phyloP scores from a whole-genome alignment of 2,329 filamentous ascomycete species.

The Aspergillus pseudoviridinutans region DNA sequence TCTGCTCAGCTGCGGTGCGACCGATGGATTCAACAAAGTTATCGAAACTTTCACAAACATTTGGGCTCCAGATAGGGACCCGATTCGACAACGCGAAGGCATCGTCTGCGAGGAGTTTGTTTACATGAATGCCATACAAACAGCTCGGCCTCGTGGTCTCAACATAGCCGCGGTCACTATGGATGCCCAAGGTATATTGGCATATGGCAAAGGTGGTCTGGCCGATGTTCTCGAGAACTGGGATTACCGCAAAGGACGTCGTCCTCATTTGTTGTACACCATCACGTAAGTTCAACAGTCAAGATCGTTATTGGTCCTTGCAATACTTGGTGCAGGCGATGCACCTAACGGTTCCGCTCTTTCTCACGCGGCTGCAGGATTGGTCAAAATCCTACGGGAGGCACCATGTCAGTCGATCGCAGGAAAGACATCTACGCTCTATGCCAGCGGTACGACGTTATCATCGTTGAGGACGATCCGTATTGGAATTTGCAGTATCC shows the following conservation, averaged over 20 bases:
- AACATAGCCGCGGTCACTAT: constrained; percentile 71
- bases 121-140: constrained; percentile 72
- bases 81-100: constrained; percentile 66
- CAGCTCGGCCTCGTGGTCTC: constrained; percentile 63
- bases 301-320: background rate
- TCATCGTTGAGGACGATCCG: constrained; percentile 91
- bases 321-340: background rate
- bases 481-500: constrained; percentile 95
- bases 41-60: constrained; percentile 71
- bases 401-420: constrained; percentile 67
- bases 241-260: constrained; percentile 68
- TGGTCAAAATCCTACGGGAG: constrained; percentile 84
- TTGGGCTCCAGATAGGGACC: constrained; percentile 67
- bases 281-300: constrained; percentile 63
- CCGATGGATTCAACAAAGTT: constrained; percentile 78
- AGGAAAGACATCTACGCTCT: constrained; percentile 75
- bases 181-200: constrained; percentile 76
- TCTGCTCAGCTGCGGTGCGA: constrained; percentile 74
- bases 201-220: constrained; percentile 67
- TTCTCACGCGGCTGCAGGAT: constrained; percentile 48
- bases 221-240: constrained; percentile 76
- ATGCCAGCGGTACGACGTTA: constrained; percentile 77
- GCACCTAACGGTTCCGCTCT: constrained; percentile 5
- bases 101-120: constrained; percentile 75
- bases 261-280: constrained; percentile 83